Base-by-base conservation (phyloP, 1,284 basidiomycete species). In the Ganoderma leucocontextum region DNA sequence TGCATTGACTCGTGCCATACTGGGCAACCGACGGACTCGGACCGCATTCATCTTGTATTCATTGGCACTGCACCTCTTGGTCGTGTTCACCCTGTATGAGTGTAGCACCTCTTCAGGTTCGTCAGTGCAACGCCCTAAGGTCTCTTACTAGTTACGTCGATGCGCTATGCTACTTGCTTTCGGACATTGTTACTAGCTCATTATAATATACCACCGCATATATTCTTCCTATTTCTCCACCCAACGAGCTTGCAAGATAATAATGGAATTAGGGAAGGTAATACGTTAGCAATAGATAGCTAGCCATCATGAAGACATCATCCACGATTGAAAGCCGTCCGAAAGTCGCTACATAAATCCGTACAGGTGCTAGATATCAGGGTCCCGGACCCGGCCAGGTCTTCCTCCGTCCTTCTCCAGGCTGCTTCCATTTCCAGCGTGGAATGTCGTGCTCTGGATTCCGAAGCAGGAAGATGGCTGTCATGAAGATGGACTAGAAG, bases 1-100 rank as follows among this genome's bases (percentile, higher is more conserved):
- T 65, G 86, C 90, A 19, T 83, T 99, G 15, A 97, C 97, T 0
- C 88, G 93, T 25, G 86, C 91, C 19, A 92, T 99, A 61, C 88
- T 99, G 22, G 94, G 95, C 47, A 96, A 96, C 78, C 91, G 96
- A 61, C 88, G 94, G 29, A 91, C 95, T 49, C 85, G 95, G 72
- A 90, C 91, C 29, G 87, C 91, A 36, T 96, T 96, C 78, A 89
- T 97, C 67, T 83, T 89, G 55, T 98, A 98, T 80, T 92, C 95
- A 4, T 81, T 93, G 17, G 86, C 84, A 7, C 78, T 97, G 22
- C 96, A 97, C 78, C 69, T 92, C 15, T 82, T 96, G 47, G 91
- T 97, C 17, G 85, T 97, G 79, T 91, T 90, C 76, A 93, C 92
- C 17, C 85, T 89, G 36, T 95, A 92, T 74, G 91, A 91, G 78